Percentiles rank a stretch among this genome's conserved stretches.
These are phyloP conservation scores for Orobanche coerulescens DNA, from an alignment of 257 asterid species.

Conservation along the genomic window DNA sequence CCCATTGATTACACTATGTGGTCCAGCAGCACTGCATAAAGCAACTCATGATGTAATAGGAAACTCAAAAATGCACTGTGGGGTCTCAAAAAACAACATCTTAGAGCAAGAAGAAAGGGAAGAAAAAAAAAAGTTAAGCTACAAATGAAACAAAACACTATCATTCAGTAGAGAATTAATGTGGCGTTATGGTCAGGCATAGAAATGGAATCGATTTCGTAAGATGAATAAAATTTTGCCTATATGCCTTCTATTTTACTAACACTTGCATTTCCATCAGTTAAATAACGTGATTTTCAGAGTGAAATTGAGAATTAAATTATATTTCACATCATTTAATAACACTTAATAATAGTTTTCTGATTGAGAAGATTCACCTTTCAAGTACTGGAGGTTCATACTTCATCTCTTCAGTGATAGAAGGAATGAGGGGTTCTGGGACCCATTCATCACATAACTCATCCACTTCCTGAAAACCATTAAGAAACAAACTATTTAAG, in stretches of 20 bases:
- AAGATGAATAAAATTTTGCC: background rate
- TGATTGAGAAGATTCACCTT: conserved; percentile 38
- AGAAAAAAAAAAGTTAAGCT: background rate
- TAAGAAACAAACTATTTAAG: conserved; percentile 15
- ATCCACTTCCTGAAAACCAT: conserved; percentile 74
- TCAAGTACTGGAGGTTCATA: conserved; percentile 77
- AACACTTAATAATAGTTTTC: background rate
- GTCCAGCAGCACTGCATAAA: conserved; percentile 87
- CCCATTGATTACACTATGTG: conserved; percentile 68
- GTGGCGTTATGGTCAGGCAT: conserved; percentile 1
- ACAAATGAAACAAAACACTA: background rate
- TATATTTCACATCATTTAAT: background rate
- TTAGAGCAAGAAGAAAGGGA: too few species aligned
- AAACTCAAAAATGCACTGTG: conserved; percentile 1
- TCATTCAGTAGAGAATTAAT: background rate
- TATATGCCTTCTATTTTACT: background rate
- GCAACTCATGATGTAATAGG: conserved; percentile 20
- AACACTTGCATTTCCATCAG: background rate
- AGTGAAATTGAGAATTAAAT: background rate
- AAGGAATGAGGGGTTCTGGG: conserved; percentile 4
- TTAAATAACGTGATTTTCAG: background rate
- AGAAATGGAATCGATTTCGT: background rate
- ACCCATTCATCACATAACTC: conserved; percentile 35
- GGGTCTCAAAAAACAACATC: background rate
- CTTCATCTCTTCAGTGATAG: conserved; percentile 28